Evolutionary conservation across 129 eudicot genomes (phyloP), one percentile per base, ranked within the genome.

Genomic region (Escallonia rubra): DNA sequence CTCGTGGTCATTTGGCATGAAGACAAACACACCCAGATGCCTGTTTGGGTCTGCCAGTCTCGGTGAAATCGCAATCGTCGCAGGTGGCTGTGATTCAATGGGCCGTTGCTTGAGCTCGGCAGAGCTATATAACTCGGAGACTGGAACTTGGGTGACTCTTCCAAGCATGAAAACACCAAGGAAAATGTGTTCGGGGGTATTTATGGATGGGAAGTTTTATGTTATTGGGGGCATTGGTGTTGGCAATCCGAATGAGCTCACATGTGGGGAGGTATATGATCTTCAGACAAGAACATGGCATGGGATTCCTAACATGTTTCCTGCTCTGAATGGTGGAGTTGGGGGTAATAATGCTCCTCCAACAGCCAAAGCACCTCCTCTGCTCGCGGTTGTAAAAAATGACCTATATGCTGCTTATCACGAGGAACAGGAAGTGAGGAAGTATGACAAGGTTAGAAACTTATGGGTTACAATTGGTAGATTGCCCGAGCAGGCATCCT

Each of bases 171-270:
- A 79, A 46, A 84, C 73, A 63, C 78, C 89, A 0, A 75, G 91
- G 69, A 90, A 90, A 69, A 78, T 81, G 84, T 90, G 97, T 41
- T 84, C 97, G 1, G 89, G 83, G 16, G 85, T 87, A 8, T 90
- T 87, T 73, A 81, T 90, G 85, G 87, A 84, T 15, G 78, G 82
- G 12, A 90, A 85, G 41, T 90, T 86, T 61, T 87, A 81, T 55
- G 95, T 90, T 12, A 72, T 90, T 40, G 91, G 95, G 38, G 97
- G 95, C 42, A 68, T 90, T 8, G 90, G 96, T 10, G 80, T 58
- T 41, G 80, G 74, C 6, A 74, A 77, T 63, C 55, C 81, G 1
- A 65, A 72, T 43, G 77, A 64, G 40, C 86, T 87, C 38, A 82
- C 97, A 1, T 86, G 83, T 57, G 91, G 83, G 7, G 95, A 90